Conservation (phyloP, 1,284 basidiomycete genomes). For the Psilocybe mexicana region DNA sequence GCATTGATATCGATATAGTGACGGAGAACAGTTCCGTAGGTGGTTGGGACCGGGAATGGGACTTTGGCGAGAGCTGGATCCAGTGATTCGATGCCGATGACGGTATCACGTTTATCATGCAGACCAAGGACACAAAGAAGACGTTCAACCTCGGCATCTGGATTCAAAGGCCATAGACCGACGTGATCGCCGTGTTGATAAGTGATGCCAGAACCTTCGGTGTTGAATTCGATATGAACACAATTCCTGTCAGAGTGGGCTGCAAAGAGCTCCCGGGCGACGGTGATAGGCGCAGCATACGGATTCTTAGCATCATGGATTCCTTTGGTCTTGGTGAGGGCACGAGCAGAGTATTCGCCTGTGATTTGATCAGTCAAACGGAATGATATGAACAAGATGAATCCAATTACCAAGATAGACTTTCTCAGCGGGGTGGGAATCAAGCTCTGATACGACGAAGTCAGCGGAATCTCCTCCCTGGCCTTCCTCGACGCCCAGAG, state of each 20-base stretch:
- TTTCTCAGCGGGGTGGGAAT: conserved; percentile 75
- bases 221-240: conserved; percentile 93
- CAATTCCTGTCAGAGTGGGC: conserved; percentile 83
- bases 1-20: conserved; percentile 98
- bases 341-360: conserved; percentile 90
- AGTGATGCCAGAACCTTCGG: conserved; percentile 93
- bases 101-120: conserved; percentile 72
- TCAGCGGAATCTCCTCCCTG: conserved; percentile 95
- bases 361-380: background rate
- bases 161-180: conserved; percentile 95
- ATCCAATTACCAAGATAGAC: conserved; percentile 78
- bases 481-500: conserved; percentile 91
- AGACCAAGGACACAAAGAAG: conserved; percentile 87
- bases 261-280: conserved; percentile 85
- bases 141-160: conserved; percentile 90
- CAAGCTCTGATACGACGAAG: conserved; percentile 87
- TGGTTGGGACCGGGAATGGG: conserved; percentile 97
- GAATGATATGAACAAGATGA: background rate
- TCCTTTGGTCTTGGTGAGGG: conserved; percentile 87
- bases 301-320: conserved; percentile 98
- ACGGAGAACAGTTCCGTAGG: conserved; percentile 91
- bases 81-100: conserved; percentile 92
- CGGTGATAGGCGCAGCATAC: conserved; percentile 81
- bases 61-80: conserved; percentile 98
- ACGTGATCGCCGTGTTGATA: conserved; percentile 99